Base-by-base conservation (phyloP, 2,329 filamentous ascomycete species). In the Dactylellina leptospora region DNA sequence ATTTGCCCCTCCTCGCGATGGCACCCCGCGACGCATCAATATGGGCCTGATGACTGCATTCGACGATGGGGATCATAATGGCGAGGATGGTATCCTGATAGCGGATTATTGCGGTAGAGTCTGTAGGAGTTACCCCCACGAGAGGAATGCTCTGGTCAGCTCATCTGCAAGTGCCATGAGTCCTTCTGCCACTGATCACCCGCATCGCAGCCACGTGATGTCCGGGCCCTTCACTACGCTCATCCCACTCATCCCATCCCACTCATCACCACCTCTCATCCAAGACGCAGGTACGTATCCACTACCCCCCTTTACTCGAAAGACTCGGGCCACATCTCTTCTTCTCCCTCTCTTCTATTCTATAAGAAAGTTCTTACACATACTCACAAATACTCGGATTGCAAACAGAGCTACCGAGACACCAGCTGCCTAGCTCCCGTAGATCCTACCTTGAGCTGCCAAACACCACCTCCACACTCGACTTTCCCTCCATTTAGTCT, bases 171-270 rank as follows among this genome's bases (percentile, higher is more conserved):
- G 47, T 51, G 47, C 25, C 47, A 51, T 51, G 47, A 36, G 47
- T 18, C 27, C n/a, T n/a, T 16, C 38, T 6, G 9, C 25, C 28
- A 23, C 51, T 18, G 30, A 36, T 45, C 54, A 58, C 23, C 42
- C 58, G 48, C 48, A 45, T 20, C 48, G 27, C 44, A 33, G 55
- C 55, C 64, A 70, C 64, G 64, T 70, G 64, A 70, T 51, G 55
- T 30, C 18, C 18, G 40, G 10, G 18, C 18, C 22, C 45, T 47
- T 25, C 48, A 47, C 9, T 27, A 54, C 45, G 28, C 51, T 50
- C 44, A 16, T 16, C 33, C 23, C 51, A 51, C 66, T 50, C 47
- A 51, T 51, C 45, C 22, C 51, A 18, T 53, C 9, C 44, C 9
- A 11, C 20, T 11, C 23, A 45, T 42, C 16, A 20, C 27, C 36